Base-by-base conservation (phyloP, 2,329 filamentous ascomycete species). In the Leptographium galeiforme region DNA sequence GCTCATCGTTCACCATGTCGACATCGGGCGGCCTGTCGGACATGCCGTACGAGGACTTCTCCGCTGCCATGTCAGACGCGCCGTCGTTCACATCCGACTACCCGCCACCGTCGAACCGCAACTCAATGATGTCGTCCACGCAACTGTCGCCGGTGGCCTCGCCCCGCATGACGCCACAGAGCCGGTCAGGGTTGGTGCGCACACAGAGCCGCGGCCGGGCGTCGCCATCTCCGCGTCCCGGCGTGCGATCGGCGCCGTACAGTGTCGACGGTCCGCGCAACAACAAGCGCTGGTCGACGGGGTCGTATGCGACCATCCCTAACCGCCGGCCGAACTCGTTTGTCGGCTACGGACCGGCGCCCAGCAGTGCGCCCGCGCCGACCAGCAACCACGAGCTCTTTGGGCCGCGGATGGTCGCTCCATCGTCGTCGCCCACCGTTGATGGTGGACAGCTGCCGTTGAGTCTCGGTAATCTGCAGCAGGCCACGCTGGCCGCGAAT, bases 201-300 rank as follows among this genome's bases (percentile, higher is more conserved):
- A 76, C 74, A 48, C 81, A 78, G 57, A 87, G 83, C 66, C 79
- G 84, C 51, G 82, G 84, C 25, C 77, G 84, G 43, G 82, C 83
- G 13, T 87, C 85, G 47, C 84, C 84, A 40, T 86, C 84, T 36
- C 84, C 85, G 25, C 77, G 84, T 46, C 81, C 80, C 36, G 81
- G 75, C 53, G 74, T 84, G 63, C 78, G 85, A 57, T 79, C 84
- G 43, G 82, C 81, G 18, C 85, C 85, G 1, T 89, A 89, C 68
- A 82, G 72, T 50, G 74, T 87, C 50, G 84, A 88, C 47, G 77
- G 74, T 51, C 74, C 73, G 47, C 77, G 83, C 57, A 81, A 82
- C 57, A 81, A 75, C 63, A 88, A 89, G 72, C 75, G 85, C 59
- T 89, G 85, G 85, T 89, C 85, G 19, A 89, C 85, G 4, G 85